Conservation (phyloP, 2,329 filamentous ascomycete species). For the Verticillium zaregamsianum region DNA sequence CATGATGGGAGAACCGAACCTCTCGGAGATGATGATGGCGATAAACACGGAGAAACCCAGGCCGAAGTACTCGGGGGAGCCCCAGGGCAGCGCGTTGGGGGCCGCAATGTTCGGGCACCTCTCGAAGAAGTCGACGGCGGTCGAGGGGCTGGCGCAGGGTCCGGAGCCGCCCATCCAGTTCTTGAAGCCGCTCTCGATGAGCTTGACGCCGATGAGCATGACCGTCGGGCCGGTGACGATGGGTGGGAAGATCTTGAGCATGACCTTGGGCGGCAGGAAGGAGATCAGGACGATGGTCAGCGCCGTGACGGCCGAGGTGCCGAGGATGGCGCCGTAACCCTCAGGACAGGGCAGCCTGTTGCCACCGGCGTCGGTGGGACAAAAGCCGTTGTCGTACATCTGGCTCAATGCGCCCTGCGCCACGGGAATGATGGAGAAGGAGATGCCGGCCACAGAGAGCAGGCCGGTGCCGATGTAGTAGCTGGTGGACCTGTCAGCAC, state of each 20-base stretch:
- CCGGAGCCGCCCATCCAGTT: conserved; percentile 77
- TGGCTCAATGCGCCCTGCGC: conserved; percentile 68
- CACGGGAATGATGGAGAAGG: conserved; percentile 72
- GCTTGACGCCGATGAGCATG: conserved; percentile 67
- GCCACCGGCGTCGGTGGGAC: conserved; percentile 54
- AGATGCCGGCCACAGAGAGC: conserved; percentile 75
- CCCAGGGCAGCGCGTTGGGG: conserved; percentile 72
- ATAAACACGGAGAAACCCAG: conserved; percentile 77
- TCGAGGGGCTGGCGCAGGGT: conserved; percentile 43
- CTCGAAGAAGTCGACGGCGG: conserved; percentile 50
- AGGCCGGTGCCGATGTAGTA: conserved; percentile 77
- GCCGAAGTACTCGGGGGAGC: conserved; percentile 70
- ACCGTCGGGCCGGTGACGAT: conserved; percentile 71
- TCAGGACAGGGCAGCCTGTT: conserved; percentile 69
- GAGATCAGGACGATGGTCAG: conserved; percentile 70
- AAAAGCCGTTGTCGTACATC: conserved; percentile 74
- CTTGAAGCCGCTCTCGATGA: conserved; percentile 68
- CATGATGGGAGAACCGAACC: conserved; percentile 80
- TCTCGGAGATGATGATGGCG: conserved; percentile 75
- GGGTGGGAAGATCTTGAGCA: conserved; percentile 74
- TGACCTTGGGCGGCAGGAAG: conserved; percentile 64
- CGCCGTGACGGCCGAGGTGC: conserved; percentile 62
- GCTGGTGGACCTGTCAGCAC: conserved; percentile 28
- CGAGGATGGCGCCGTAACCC: conserved; percentile 72
- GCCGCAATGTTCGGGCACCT: conserved; percentile 64